phyloP scores from a whole-genome alignment of 2,329 filamentous ascomycete genomes.

The Fusarium fujikuroi region DNA sequence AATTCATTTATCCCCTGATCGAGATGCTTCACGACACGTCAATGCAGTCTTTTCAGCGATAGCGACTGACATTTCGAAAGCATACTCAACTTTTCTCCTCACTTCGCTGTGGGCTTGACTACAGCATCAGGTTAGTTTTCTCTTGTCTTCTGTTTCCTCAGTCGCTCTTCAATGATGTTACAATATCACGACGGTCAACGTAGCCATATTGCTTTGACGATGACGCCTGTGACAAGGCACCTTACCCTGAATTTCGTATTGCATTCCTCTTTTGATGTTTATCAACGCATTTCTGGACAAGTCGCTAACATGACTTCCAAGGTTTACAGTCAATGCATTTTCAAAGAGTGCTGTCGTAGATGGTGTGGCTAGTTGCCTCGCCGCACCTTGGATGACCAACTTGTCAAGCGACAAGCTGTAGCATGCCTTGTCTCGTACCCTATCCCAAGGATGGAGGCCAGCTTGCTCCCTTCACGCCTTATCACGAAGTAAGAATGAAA shows the following conservation, averaged over 20 bases:
- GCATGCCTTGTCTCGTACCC: neutral
- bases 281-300: neutral
- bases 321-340: neutral
- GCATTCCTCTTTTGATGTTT: neutral
- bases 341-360: neutral
- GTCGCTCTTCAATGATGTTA: constrained; percentile 52
- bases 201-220: constrained; percentile 60
- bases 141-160: neutral
- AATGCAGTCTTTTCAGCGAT: constrained; percentile 25
- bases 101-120: neutral
- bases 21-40: constrained; percentile 33
- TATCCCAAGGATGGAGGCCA: neutral
- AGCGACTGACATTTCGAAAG: constrained; percentile 42
- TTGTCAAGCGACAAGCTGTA: constrained; percentile 14
- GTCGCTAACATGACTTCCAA: constrained; percentile 25
- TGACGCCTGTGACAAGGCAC: constrained; percentile 60
- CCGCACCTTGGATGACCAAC: too few relatives aligned
- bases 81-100: neutral
- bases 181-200: constrained; percentile 62
- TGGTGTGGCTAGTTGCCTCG: neutral
- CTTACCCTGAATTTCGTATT: constrained; percentile 24
- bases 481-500: neutral
- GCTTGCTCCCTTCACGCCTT: too few relatives aligned
- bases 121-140: constrained; percentile 45
- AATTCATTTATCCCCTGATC: constrained; percentile 52